Conservation (phyloP, 2,329 filamentous ascomycete species). For the Fusarium sp. region DNA sequence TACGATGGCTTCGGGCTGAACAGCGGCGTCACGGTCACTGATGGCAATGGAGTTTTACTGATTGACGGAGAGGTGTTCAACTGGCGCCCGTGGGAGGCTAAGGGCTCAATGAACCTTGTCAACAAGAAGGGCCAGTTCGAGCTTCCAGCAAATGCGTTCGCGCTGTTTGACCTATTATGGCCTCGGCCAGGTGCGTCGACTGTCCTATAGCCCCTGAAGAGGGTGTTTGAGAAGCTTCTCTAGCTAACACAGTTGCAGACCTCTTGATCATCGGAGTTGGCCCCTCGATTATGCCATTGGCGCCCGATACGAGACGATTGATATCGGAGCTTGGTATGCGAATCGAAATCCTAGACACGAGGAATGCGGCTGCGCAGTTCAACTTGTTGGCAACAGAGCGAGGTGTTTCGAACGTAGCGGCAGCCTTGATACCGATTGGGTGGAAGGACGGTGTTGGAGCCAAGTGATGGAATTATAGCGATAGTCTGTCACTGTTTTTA, state of each 20-base stretch:
- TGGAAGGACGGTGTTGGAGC: constrained; percentile 74
- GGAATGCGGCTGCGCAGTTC: constrained; percentile 94
- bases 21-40: constrained; percentile 77
- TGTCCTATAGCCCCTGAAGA: neutral
- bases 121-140: constrained; percentile 88
- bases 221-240: neutral
- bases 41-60: constrained; percentile 78
- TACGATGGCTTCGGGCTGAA: constrained; percentile 87
- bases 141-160: constrained; percentile 75
- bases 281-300: constrained; percentile 77
- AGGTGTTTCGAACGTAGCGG: constrained; percentile 85
- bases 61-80: constrained; percentile 87
- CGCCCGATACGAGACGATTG: constrained; percentile 75
- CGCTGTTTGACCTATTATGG: constrained; percentile 80
- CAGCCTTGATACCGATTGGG: constrained; percentile 86
- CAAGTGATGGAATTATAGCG: constrained; percentile 17
- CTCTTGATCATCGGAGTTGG: constrained; percentile 91
- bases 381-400: constrained; percentile 95
- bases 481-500: neutral
- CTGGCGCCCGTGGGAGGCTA: constrained; percentile 83
- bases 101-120: constrained; percentile 62
- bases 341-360: constrained; percentile 89
- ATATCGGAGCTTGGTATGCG: constrained; percentile 84
- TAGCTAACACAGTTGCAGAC: constrained; percentile 63
- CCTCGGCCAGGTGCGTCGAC: constrained; percentile 81